Base-by-base conservation (phyloP, 192 early-diverging fungal species). In the Rhizoclosmatium sp. region DNA sequence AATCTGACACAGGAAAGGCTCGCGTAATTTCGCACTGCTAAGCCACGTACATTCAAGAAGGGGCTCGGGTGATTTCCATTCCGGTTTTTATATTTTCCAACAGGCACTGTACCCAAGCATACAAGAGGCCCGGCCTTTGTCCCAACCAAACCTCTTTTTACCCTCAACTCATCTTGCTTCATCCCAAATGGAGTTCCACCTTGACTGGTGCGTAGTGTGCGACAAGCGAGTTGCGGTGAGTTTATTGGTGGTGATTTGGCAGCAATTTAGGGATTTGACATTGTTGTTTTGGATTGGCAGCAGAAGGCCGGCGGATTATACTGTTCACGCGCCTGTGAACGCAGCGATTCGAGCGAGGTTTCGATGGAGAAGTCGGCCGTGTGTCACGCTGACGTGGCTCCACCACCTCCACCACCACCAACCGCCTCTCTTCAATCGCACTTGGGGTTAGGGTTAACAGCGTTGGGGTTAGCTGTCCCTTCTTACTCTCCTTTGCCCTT, bases 141-240 rank as follows among this genome's bases (percentile, higher is more conserved):
- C n/a, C n/a, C n/a, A n/a, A n/a, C n/a, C n/a, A n/a, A n/a, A n/a
- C n/a, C n/a, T n/a, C n/a, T n/a, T n/a, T n/a, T n/a, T n/a, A n/a
- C n/a, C n/a, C n/a, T n/a, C n/a, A n/a, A n/a, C n/a, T n/a, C n/a
- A n/a, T n/a, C n/a, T n/a, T n/a, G n/a, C n/a, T n/a, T n/a, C n/a
- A n/a, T n/a, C n/a, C n/a, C n/a, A n/a, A n/a, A 75, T 75, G 73
- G 73, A 75, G n/a, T 14, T 46, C 44, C 47, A 65, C 40, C 41
- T 47, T 4, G 54, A 42, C n/a, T 76, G 75, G 75, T 76, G 75
- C 46, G 31, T 76, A 4, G 75, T 65, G 41, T 76, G 75, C 64
- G 75, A 76, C 42, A 41, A 61, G 10, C 48, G 45, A 7, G 44
- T 76, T 40, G 40, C n/a, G 16, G 60, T 62, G 21, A 62, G 60